Percentiles rank a stretch among this genome's conserved stretches.
Conservation (phyloP, 1,284 basidiomycete genomes). For the Meira miltonrushii region DNA sequence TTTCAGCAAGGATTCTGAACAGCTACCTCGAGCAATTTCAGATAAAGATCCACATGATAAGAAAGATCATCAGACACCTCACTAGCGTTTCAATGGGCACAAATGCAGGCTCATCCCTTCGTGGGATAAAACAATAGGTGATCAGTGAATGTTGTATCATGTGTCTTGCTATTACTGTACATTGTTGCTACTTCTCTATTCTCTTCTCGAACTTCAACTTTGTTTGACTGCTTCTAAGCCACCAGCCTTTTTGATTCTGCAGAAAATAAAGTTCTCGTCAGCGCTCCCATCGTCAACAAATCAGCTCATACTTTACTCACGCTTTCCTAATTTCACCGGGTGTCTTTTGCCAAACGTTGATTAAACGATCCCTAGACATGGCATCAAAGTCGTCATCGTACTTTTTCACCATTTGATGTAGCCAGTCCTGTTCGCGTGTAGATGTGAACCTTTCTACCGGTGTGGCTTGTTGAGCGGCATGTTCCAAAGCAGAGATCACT, state of each 20-base stretch:
- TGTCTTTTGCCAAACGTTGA: conserved; percentile 82
- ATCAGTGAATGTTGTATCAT: too few relatives aligned
- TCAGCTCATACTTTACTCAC: conserved; percentile 16
- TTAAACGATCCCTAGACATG: conserved; percentile 74
- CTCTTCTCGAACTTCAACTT: too few relatives aligned
- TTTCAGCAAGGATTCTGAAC: too few relatives aligned
- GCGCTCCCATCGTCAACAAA: background rate
- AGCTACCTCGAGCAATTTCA: too few relatives aligned
- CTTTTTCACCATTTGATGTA: conserved; percentile 65
- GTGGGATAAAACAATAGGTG: too few relatives aligned
- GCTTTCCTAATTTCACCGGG: conserved; percentile 66
- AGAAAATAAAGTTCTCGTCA: background rate
- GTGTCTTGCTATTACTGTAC: too few relatives aligned
- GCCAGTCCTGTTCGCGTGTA: conserved; percentile 65
- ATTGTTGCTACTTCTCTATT: too few relatives aligned
- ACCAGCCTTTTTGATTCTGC: conserved; percentile 31
- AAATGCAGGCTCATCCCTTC: too few relatives aligned
- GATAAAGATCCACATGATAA: too few relatives aligned
- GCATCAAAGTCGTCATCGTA: conserved; percentile 68
- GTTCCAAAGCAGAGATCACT: conserved; percentile 56
- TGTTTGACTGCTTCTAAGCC: conserved; percentile 15
- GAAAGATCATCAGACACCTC: too few relatives aligned
- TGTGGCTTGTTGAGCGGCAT: conserved; percentile 55
- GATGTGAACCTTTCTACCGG: conserved; percentile 65
- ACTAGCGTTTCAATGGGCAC: too few relatives aligned